Conservation (phyloP, 2,329 filamentous ascomycete genomes). For the Stachybotrys echinatus region DNA sequence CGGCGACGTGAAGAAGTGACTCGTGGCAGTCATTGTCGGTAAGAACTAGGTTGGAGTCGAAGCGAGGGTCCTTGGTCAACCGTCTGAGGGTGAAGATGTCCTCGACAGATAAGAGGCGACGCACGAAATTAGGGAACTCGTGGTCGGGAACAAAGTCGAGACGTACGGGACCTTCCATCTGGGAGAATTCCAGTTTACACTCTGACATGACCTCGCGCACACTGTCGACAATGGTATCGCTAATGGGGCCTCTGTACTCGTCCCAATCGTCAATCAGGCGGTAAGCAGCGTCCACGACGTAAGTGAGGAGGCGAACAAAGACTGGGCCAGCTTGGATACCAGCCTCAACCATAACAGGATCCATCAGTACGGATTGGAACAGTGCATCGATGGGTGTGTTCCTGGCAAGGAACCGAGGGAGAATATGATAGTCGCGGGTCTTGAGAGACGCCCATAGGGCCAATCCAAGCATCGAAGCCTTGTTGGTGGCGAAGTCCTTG, state of each 20-base stretch:
- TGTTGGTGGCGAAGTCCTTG: not conserved
- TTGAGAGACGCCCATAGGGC: conserved; percentile 20
- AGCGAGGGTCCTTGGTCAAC: conserved; percentile 21
- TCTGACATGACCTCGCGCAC: conserved; percentile 10
- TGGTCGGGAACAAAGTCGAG: conserved; percentile 10
- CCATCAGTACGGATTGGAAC: conserved; percentile 11
- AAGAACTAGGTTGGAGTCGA: conserved; percentile 19
- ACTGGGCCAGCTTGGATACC: conserved; percentile 6
- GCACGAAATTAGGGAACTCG: conserved; percentile 13
- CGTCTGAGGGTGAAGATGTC: conserved; percentile 17
- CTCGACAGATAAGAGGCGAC: conserved; percentile 18
- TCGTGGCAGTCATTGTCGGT: conserved; percentile 8
- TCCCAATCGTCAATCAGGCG: not conserved
- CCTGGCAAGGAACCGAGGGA: conserved; percentile 11
- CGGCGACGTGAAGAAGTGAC: conserved; percentile 25
- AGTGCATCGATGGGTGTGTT: conserved; percentile 11
- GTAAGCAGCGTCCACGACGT: conserved; percentile 13
- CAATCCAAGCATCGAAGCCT: conserved; percentile 13
- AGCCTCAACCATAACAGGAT: conserved; percentile 7
- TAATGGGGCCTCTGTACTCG: not conserved
- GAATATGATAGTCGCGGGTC: conserved; percentile 16
- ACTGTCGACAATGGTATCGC: conserved; percentile 6
- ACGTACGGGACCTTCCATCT: conserved; percentile 1
- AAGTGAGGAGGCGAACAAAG: conserved; percentile 15
- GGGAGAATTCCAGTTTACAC: conserved; percentile 9